Conservation (phyloP, 148 eudicot species). For the Silene conica region DNA sequence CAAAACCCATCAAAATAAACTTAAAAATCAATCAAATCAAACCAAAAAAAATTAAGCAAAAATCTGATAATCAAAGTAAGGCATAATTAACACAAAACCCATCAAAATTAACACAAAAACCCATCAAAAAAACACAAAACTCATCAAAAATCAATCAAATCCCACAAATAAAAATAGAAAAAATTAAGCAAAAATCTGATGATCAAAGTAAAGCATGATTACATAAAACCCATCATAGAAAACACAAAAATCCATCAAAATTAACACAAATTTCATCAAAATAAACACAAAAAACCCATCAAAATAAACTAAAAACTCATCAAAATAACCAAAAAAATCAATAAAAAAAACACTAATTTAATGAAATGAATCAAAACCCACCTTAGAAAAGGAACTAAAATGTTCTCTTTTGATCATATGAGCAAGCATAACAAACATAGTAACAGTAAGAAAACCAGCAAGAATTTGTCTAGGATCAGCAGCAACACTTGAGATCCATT, state of each 20-base stretch:
- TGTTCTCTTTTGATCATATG: conserved; percentile 87
- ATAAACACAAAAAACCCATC: neutral
- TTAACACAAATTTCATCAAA: neutral
- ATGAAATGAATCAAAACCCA: neutral
- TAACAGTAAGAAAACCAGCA: conserved; percentile 81
- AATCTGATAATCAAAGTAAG: neutral
- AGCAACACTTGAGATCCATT: conserved; percentile 34
- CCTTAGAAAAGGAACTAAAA: conserved; percentile 33
- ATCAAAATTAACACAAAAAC: too few species aligned
- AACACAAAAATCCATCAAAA: neutral
- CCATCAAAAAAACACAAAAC: too few species aligned
- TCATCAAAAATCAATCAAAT: too few species aligned
- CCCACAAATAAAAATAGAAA: neutral
- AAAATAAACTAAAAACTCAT: neutral
- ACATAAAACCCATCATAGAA: neutral
- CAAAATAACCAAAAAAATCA: neutral
- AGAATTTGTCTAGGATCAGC: conserved; percentile 87
- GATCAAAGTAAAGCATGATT: neutral
- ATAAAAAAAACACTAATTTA: neutral
- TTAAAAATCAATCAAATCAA: too few species aligned
- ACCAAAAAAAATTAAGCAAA: conserved; percentile 8
- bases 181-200: conserved; percentile 5
- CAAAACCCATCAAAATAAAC: too few species aligned
- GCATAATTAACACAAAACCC: neutral
- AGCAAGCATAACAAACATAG: conserved; percentile 95